Conservation (phyloP, 768 basidiomycete genomes). For the Cystofilobasidium capitatum region DNA sequence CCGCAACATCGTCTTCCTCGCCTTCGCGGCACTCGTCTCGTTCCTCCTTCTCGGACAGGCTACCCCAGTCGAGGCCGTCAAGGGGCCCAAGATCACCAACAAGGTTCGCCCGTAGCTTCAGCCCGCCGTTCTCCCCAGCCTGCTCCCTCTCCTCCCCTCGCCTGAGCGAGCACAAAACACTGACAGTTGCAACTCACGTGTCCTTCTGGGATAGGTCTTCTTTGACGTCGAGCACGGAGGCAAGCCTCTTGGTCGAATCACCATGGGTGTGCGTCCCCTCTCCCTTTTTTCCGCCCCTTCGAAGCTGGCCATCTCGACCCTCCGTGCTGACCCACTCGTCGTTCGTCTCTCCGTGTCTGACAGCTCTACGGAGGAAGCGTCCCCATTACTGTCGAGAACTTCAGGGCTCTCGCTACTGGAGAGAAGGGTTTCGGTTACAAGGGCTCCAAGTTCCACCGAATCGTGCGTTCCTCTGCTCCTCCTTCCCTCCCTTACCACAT, state of each 20-base stretch:
- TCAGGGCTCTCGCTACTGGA: conserved; percentile 83
- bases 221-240: conserved; percentile 93
- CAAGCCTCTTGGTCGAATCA: conserved; percentile 70
- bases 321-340: conserved; percentile 47
- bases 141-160: background rate
- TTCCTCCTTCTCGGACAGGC: background rate
- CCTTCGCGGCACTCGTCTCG: conserved; percentile 16
- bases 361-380: conserved; percentile 54
- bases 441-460: conserved; percentile 91
- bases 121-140: background rate
- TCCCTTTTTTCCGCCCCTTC: background rate
- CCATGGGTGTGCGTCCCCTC: conserved; percentile 33
- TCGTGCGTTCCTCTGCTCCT: too few relatives aligned
- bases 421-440: conserved; percentile 81
- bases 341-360: conserved; percentile 69
- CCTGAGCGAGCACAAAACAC: too few relatives aligned
- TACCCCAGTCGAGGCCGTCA: conserved; percentile 36
- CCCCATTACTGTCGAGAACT: conserved; percentile 95
- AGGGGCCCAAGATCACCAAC: conserved; percentile 80
- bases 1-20: conserved; percentile 17
- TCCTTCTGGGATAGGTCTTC: conserved; percentile 48
- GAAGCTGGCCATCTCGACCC: background rate
- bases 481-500: conserved; percentile 94
- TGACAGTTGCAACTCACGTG: background rate
- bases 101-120: conserved; percentile 41